Conservation (phyloP, 1,284 basidiomycete species). For the Pseudozyma hubeiensis region DNA sequence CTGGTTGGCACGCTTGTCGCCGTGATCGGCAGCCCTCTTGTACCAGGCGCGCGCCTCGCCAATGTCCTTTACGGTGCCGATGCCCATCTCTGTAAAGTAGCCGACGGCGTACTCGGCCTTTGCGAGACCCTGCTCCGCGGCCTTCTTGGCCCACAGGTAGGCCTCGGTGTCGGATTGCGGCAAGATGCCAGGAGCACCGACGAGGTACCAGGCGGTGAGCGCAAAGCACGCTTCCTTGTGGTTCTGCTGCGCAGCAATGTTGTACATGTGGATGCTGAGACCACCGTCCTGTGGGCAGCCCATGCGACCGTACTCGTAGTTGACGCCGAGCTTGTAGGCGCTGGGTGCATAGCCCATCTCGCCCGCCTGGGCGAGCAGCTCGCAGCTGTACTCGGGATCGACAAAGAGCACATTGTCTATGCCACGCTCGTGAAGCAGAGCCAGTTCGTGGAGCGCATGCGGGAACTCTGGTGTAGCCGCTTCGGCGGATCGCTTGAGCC, state of each 20-base stretch:
- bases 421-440: constrained; percentile 91
- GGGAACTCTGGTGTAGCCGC: constrained; percentile 83
- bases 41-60: constrained; percentile 80
- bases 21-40: constrained; percentile 88
- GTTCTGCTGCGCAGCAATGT: constrained; percentile 82
- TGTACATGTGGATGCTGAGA: constrained; percentile 96
- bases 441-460: constrained; percentile 94
- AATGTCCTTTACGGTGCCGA: constrained; percentile 69
- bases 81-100: constrained; percentile 85
- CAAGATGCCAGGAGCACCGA: constrained; percentile 94
- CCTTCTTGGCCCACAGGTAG: constrained; percentile 73
- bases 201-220: constrained; percentile 97
- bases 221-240: constrained; percentile 98
- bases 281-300: constrained; percentile 98
- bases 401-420: constrained; percentile 97
- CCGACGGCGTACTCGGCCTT: constrained; percentile 84
- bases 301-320: constrained; percentile 99
- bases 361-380: constrained; percentile 91
- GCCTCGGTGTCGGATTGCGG: constrained; percentile 98
- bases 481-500: constrained; percentile 96
- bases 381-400: constrained; percentile 93
- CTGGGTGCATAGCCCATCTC: constrained; percentile 96
- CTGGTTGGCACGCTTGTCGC: constrained; percentile 91
- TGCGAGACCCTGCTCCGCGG: constrained; percentile 66
- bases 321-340: constrained; percentile 94